These are phyloP conservation scores for Tolypocladium cylindrosporum DNA, from an alignment of 2,329 filamentous ascomycete species.

Conservation along the genomic window DNA sequence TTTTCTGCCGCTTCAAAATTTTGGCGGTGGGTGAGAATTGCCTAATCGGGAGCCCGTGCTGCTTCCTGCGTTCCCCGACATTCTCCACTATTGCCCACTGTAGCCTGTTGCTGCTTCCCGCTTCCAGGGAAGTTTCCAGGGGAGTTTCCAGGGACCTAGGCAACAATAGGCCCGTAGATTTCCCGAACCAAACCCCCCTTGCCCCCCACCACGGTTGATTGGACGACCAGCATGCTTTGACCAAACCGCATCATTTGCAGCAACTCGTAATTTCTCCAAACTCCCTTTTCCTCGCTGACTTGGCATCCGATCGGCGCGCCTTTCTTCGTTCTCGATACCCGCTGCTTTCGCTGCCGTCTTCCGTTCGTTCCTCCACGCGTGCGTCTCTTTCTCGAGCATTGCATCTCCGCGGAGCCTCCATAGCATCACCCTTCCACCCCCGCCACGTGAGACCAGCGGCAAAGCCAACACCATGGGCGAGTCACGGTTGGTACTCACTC, in stretches of 20 bases:
- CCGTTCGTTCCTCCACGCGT: constrained; percentile 1
- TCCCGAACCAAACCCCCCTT: constrained; percentile 3
- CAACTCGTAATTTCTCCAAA: constrained; percentile 4
- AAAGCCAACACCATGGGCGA: constrained; percentile 32
- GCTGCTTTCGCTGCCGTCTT: neutral
- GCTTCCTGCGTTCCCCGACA: neutral
- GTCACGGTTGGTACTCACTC: constrained; percentile 28
- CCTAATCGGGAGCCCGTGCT: neutral
- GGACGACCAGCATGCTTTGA: constrained; percentile 17
- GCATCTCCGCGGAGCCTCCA: neutral
- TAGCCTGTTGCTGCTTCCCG: neutral
- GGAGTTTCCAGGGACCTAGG: neutral
- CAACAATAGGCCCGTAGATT: constrained; percentile 7
- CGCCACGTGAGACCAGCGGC: neutral
- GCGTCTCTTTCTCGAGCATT: constrained; percentile 3
- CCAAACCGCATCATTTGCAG: neutral
- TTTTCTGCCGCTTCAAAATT: constrained; percentile 15
- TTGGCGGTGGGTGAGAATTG: constrained; percentile 12
- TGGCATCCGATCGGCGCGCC: neutral
- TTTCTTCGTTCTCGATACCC: constrained; percentile 2
- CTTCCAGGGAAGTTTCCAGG: neutral
- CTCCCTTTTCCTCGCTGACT: constrained; percentile 7
- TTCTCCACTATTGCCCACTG: neutral
- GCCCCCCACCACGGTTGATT: constrained; percentile 27
- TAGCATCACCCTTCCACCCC: neutral